Evolutionary conservation across 306 rosid species (phyloP).

Genomic region (Castanopsis chinensis): DNA sequence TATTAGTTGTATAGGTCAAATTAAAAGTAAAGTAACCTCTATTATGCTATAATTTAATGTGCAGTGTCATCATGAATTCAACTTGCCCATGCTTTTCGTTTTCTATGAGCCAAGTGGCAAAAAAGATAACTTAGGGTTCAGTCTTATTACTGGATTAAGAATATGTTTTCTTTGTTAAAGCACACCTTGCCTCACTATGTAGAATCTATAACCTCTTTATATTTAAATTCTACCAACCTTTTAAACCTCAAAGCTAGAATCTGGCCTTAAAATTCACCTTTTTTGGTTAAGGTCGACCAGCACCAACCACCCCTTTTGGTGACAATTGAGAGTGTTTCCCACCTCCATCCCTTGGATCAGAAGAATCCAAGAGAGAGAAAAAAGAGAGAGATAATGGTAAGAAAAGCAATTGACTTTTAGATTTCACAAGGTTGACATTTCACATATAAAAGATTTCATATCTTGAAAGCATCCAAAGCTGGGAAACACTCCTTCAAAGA

Average conservation of each 20-base stretch:
- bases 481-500: conserved; percentile 32
- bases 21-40: background rate
- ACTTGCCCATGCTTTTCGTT: conserved; percentile 7
- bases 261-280: conserved; percentile 23
- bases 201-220: conserved; percentile 11
- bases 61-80: conserved; percentile 39
- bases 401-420: conserved; percentile 67
- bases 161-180: conserved; percentile 35
- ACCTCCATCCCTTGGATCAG: conserved; percentile 73
- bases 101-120: conserved; percentile 21
- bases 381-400: conserved; percentile 13
- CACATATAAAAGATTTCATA: conserved; percentile 26
- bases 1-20: background rate
- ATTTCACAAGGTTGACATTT: conserved; percentile 85
- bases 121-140: conserved; percentile 19
- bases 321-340: conserved; percentile 84
- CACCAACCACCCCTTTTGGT: conserved; percentile 56
- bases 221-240: conserved; percentile 43
- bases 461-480: conserved; percentile 83
- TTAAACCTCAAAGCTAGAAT: conserved; percentile 34
- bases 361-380: conserved; percentile 66
- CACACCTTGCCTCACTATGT: conserved; percentile 27
- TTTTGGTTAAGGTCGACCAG: conserved; percentile 50
- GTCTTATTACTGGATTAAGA: conserved; percentile 15
- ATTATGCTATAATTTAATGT: conserved; percentile 16